These are phyloP conservation scores for Debaryomyces subglobosus DNA, from an alignment of 1,139 yeast genomes.

Conservation along the genomic window DNA sequence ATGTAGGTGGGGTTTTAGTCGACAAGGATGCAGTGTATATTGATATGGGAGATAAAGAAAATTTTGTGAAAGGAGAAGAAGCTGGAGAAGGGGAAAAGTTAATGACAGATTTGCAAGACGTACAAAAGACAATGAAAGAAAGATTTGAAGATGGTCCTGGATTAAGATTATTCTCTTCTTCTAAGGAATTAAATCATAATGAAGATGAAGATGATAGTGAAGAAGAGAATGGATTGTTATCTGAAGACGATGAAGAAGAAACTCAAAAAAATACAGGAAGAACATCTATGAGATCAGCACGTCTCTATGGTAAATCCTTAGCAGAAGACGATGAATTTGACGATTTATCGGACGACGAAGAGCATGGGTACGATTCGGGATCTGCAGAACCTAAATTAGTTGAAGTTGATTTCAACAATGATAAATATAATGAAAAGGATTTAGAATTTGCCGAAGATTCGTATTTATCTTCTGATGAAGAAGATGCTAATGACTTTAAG, in stretches of 20 bases:
- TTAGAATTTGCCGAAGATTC: constrained; percentile 55
- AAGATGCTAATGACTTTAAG: constrained; percentile 29
- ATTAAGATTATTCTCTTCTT: constrained; percentile 67
- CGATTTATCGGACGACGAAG: constrained; percentile 35
- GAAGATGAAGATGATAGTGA: constrained; percentile 41
- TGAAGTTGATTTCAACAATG: constrained; percentile 52
- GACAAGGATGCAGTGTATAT: constrained; percentile 97
- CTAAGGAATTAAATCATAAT: constrained; percentile 50
- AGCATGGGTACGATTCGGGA: constrained; percentile 34
- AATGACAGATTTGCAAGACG: constrained; percentile 79
- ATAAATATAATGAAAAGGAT: constrained; percentile 48
- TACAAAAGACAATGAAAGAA: constrained; percentile 64
- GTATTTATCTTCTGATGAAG: constrained; percentile 45
- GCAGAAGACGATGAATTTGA: constrained; percentile 53
- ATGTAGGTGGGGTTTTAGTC: constrained; percentile 95
- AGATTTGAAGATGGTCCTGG: constrained; percentile 68
- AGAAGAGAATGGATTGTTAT: constrained; percentile 38
- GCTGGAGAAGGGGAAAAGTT: constrained; percentile 81
- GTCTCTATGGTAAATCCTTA: constrained; percentile 57
- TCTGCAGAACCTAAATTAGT: constrained; percentile 37
- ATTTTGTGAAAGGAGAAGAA: constrained; percentile 64
- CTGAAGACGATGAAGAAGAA: constrained; percentile 31
- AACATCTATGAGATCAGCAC: constrained; percentile 59
- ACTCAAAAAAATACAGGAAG: constrained; percentile 53
- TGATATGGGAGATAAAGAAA: constrained; percentile 71